Percentiles rank a stretch among this genome's conserved stretches.
phyloP scores from a whole-genome alignment of 306 rosid genomes.

The Crotalaria pallida region DNA sequence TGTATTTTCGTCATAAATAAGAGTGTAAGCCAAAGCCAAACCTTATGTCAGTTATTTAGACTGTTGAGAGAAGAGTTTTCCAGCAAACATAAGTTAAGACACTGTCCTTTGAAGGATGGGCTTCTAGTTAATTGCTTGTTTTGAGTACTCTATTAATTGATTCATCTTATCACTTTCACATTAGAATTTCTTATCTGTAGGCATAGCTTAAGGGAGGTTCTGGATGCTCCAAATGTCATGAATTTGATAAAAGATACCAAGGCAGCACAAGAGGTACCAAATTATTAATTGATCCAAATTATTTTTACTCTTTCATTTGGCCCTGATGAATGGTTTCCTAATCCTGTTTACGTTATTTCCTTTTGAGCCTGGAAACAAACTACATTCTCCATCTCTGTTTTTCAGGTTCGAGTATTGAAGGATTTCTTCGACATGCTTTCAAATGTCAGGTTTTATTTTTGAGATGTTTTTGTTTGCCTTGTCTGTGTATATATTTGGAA shows the following conservation, averaged over 20 bases:
- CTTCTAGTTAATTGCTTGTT: conserved; percentile 12
- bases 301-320: conserved; percentile 6
- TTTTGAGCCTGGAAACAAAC: conserved; percentile 14
- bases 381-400: conserved; percentile 28
- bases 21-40: conserved; percentile 18
- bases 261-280: conserved; percentile 90
- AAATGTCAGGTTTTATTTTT: conserved; percentile 72
- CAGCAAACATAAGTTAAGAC: background rate
- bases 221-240: conserved; percentile 95
- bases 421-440: conserved; percentile 92
- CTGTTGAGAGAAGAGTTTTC: background rate
- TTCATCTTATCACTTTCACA: conserved; percentile 13
- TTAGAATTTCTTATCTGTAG: conserved; percentile 34
- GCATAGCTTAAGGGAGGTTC: conserved; percentile 91
- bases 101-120: conserved; percentile 14
- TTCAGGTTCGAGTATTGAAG: conserved; percentile 79
- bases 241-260: conserved; percentile 93
- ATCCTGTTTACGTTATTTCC: conserved; percentile 8
- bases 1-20: conserved; percentile 1
- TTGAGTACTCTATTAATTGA: background rate
- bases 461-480: conserved; percentile 15
- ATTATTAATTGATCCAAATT: conserved; percentile 5
- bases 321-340: conserved; percentile 8
- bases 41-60: background rate
- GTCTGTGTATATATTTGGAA: conserved; percentile 22